phyloP scores from a whole-genome alignment of 176 grass and related monocot species.

The Elymus sibiricus region DNA sequence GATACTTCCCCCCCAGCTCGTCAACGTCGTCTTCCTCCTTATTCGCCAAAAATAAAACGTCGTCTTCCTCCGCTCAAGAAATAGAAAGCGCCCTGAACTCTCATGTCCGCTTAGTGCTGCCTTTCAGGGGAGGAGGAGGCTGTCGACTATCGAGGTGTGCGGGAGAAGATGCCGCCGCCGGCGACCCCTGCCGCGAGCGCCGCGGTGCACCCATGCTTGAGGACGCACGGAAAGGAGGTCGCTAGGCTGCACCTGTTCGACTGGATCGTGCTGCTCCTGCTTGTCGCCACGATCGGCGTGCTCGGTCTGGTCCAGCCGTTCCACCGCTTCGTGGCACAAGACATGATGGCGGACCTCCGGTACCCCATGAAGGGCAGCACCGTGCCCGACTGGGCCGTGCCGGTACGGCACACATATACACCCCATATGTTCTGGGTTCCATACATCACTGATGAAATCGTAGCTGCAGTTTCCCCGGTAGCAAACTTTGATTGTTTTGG shows the following conservation, averaged over 20 bases:
- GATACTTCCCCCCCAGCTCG: not conserved
- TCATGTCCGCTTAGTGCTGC: too few relatives aligned
- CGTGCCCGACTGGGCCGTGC: conserved; percentile 74
- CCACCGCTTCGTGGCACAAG: conserved; percentile 61
- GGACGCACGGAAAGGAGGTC: conserved; percentile 27
- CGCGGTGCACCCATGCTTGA: conserved; percentile 16
- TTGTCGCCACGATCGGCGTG: conserved; percentile 21
- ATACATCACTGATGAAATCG: not conserved
- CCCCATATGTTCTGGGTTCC: not conserved
- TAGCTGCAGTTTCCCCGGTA: not conserved
- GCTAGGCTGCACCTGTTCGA: conserved; percentile 42
- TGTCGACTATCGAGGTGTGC: not conserved
- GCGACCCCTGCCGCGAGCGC: not conserved
- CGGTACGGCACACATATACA: conserved; percentile 16
- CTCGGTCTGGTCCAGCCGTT: conserved; percentile 66
- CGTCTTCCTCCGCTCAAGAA: not conserved
- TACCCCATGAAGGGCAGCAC: conserved; percentile 73
- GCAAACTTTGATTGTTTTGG: not conserved
- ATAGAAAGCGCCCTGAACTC: not conserved
- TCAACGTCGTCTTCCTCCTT: not conserved
- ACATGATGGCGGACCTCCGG: conserved; percentile 55
- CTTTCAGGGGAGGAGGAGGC: not conserved
- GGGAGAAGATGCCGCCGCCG: conserved; percentile 1
- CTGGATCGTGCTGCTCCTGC: conserved; percentile 49
- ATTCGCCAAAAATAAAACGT: too few relatives aligned